A percentile compares a stretch with the other conserved stretches of the same genome.
Evolutionary conservation across 2,329 filamentous ascomycete species (phyloP).

Genomic region (Fusarium coicis): DNA sequence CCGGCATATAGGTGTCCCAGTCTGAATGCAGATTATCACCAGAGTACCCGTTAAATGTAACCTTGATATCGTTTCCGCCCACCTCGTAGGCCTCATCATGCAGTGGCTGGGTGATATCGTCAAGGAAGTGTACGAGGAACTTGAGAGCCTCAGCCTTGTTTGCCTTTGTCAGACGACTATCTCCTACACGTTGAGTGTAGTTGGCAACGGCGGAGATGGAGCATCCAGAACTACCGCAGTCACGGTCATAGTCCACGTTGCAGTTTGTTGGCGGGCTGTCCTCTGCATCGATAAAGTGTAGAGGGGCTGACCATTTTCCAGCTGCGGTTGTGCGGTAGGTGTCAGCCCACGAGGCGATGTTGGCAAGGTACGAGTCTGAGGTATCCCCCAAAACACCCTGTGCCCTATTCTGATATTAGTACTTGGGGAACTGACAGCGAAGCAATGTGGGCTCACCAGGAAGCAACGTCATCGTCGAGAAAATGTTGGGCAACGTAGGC

Average conservation of each 20-base stretch:
- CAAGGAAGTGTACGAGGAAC: conserved; percentile 1
- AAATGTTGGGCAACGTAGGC: conserved; percentile 8
- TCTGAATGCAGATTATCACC: conserved; percentile 1
- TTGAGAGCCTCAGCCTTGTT: conserved; percentile 8
- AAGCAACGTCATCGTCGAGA: background rate
- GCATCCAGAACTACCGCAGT: conserved; percentile 3
- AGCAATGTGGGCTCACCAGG: background rate
- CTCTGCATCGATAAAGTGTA: conserved; percentile 6
- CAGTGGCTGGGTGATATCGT: background rate
- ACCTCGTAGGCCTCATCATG: conserved; percentile 5
- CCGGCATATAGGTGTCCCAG: conserved; percentile 9
- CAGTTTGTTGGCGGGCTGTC: conserved; percentile 4
- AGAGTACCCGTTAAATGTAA: background rate
- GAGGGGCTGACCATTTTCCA: conserved; percentile 4
- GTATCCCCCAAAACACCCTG: background rate
- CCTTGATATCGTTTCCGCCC: conserved; percentile 2
- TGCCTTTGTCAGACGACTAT: background rate
- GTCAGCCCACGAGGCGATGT: conserved; percentile 3
- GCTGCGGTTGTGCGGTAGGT: conserved; percentile 3
- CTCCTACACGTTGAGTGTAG: conserved; percentile 2
- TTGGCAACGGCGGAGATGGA: conserved; percentile 7
- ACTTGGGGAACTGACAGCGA: accelerated
- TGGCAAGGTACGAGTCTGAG: conserved; percentile 8
- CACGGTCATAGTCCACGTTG: conserved; percentile 8
- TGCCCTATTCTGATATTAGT: background rate